Evolutionary conservation across 257 asterid species (phyloP).

Genomic region (Ehretia macrophylla): DNA sequence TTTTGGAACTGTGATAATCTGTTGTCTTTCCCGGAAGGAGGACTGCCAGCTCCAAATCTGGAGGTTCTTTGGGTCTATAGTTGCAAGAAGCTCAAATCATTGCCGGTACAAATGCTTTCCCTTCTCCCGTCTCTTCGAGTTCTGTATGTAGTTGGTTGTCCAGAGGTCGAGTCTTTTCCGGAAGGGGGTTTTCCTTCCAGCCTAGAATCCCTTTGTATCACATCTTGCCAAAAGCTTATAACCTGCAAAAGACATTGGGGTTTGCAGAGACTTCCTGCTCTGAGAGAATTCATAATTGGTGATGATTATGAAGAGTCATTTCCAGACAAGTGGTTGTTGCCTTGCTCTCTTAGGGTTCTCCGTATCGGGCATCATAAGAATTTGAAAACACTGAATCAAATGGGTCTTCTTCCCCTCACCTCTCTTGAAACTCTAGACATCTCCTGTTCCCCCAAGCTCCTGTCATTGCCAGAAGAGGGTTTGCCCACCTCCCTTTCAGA

Average conservation of each 20-base stretch:
- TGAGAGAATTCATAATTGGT: constrained; percentile 35
- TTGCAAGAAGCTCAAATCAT: constrained; percentile 38
- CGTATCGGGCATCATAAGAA: constrained; percentile 19
- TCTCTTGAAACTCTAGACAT: not conserved
- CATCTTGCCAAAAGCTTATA: constrained; percentile 34
- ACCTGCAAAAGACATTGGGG: constrained; percentile 31
- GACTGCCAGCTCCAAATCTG: constrained; percentile 36
- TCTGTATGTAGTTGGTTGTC: constrained; percentile 36
- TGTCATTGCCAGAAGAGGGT: not conserved
- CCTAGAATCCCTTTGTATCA: constrained; percentile 36
- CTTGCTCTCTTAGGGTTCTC: constrained; percentile 39
- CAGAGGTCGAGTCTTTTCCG: constrained; percentile 28
- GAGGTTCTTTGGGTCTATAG: constrained; percentile 29
- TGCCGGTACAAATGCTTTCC: constrained; percentile 29
- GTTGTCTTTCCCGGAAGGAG: constrained; percentile 38
- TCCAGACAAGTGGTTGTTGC: constrained; percentile 41
- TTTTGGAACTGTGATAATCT: constrained; percentile 50
- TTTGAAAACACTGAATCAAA: constrained; percentile 3
- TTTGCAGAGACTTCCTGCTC: constrained; percentile 43
- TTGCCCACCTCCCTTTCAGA: not conserved
- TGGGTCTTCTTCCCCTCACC: constrained; percentile 3
- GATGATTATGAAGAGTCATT: constrained; percentile 31
- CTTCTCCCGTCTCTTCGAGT: constrained; percentile 37
- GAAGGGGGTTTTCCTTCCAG: too few species aligned
- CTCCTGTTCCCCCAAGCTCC: not conserved